These are phyloP conservation scores for Crithidia bombi DNA, from an alignment of 208 protist species.

Conservation along the genomic window DNA sequence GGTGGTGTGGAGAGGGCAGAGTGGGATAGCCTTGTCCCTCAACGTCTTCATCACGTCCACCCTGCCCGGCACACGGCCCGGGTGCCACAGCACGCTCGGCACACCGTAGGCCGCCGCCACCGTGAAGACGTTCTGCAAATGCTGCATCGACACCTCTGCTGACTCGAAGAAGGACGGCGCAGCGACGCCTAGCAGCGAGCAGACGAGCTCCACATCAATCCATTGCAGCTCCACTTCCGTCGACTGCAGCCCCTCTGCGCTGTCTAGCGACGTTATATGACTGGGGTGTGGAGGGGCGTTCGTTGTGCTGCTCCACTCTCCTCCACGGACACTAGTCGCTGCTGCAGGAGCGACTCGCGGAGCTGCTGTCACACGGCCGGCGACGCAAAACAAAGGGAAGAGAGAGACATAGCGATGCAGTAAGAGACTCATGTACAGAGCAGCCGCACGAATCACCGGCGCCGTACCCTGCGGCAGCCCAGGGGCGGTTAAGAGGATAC, in stretches of 20 bases:
- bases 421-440: slow-evolving; percentile 72
- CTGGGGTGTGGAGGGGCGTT: too few species aligned
- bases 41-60: slow-evolving; percentile 48
- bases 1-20: slow-evolving; percentile 22
- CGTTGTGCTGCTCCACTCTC: not conserved
- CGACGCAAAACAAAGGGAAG: slow-evolving; percentile 69
- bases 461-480: slow-evolving; percentile 40
- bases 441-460: slow-evolving; percentile 41
- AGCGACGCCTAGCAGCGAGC: slow-evolving; percentile 60
- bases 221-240: slow-evolving; percentile 64
- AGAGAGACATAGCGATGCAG: slow-evolving; percentile 69
- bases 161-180: slow-evolving; percentile 81
- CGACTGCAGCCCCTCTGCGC: not conserved
- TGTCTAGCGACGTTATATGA: too few species aligned
- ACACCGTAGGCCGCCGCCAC: slow-evolving; percentile 55
- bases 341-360: not conserved
- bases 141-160: slow-evolving; percentile 50
- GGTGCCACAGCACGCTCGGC: slow-evolving; percentile 77
- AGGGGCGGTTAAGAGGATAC: slow-evolving; percentile 43
- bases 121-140: slow-evolving; percentile 78
- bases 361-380: slow-evolving; percentile 11
- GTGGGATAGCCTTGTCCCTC: slow-evolving; percentile 22
- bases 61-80: slow-evolving; percentile 46
- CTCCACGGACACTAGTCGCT: not conserved
- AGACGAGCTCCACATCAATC: slow-evolving; percentile 77